Conservation (phyloP, 495 filamentous ascomycete species). For the Beverwykella pulmonaria region DNA sequence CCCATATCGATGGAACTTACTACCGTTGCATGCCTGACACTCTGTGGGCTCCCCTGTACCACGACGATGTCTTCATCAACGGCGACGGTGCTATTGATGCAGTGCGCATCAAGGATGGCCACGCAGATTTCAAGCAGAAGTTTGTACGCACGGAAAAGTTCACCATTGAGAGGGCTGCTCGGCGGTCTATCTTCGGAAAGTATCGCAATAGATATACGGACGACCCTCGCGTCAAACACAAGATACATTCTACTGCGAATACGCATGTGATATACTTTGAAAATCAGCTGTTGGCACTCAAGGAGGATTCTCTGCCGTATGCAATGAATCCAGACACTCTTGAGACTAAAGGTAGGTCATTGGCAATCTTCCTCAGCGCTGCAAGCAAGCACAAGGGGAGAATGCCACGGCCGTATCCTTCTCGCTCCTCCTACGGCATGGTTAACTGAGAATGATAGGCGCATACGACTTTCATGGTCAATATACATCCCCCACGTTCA, state of each 20-base stretch:
- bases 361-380: too few species aligned
- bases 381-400: too few species aligned
- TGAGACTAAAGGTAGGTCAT: slow-evolving; percentile 48
- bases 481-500: slow-evolving; percentile 4
- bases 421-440: too few species aligned
- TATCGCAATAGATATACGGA: slow-evolving; percentile 62
- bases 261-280: slow-evolving; percentile 60
- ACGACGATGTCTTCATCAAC: slow-evolving; percentile 8
- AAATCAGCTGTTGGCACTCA: slow-evolving; percentile 56
- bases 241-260: slow-evolving; percentile 56
- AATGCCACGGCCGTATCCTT: too few species aligned
- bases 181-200: slow-evolving; percentile 49
- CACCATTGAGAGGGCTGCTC: slow-evolving; percentile 47
- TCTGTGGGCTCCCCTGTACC: slow-evolving; percentile 31
- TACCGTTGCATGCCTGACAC: slow-evolving; percentile 45
- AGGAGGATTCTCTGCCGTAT: slow-evolving; percentile 60
- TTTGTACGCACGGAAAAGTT: slow-evolving; percentile 60
- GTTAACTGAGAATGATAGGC: slow-evolving; percentile 36
- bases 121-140: slow-evolving; percentile 49
- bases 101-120: slow-evolving; percentile 16
- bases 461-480: slow-evolving; percentile 48
- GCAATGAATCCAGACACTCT: slow-evolving; percentile 60
- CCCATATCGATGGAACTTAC: slow-evolving; percentile 45
- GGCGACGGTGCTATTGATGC: slow-evolving; percentile 42
- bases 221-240: slow-evolving; percentile 46